phyloP scores from a whole-genome alignment of 202 grass and related monocot species.

The Eragrostis tef region DNA sequence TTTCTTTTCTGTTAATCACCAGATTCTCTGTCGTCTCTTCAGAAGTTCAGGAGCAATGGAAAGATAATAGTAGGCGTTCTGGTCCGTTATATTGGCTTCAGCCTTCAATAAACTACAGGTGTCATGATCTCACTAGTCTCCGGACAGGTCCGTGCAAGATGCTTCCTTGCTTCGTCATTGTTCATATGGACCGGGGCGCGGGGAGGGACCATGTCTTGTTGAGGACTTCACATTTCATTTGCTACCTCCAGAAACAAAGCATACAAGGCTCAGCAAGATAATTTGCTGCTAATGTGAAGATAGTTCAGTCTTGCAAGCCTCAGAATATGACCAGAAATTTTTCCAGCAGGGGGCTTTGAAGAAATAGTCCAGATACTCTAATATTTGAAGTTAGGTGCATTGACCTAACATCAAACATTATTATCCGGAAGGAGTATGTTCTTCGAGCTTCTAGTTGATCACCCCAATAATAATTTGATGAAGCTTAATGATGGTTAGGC shows the following conservation, averaged over 20 bases:
- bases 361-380: too few relatives aligned
- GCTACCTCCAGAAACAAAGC: neutral
- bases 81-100: neutral
- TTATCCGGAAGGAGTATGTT: neutral
- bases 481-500: conserved; percentile 45
- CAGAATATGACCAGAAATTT: neutral
- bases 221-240: neutral
- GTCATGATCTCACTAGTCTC: neutral
- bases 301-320: neutral
- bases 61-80: neutral
- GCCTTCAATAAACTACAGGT: neutral
- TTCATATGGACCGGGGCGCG: neutral
- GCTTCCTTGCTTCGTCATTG: neutral
- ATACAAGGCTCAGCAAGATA: neutral
- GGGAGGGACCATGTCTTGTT: neutral
- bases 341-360: too few relatives aligned
- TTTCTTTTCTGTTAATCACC: neutral
- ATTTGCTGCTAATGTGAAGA: neutral
- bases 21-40: conserved; percentile 38
- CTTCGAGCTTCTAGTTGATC: conserved; percentile 12
- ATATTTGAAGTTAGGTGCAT: neutral
- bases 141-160: neutral
- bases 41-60: conserved; percentile 12
- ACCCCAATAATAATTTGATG: conserved; percentile 45
- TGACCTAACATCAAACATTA: too few relatives aligned